Evolutionary conservation across 768 basidiomycete genomes (phyloP).

Genomic region (Mrakia gelida): DNA sequence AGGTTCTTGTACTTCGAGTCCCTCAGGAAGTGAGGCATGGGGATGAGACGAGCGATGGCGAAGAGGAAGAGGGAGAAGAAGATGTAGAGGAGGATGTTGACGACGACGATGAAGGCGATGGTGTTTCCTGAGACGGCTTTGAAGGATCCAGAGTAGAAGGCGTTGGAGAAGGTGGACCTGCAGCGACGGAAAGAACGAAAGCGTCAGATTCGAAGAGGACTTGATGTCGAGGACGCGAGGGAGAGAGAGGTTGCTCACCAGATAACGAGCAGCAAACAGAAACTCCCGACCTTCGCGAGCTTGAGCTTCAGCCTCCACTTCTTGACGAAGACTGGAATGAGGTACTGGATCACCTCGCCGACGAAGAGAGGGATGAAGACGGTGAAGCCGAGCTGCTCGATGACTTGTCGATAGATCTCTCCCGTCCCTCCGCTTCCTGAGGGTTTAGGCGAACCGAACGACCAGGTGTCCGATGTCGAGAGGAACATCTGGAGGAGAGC

Average conservation of each 20-base stretch:
- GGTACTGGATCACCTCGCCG: constrained; percentile 40
- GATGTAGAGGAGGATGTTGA: constrained; percentile 31
- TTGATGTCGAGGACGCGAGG: not conserved
- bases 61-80: constrained; percentile 28
- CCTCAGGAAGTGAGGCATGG: constrained; percentile 22
- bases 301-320: constrained; percentile 33
- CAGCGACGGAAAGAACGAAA: constrained; percentile 9
- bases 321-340: constrained; percentile 37
- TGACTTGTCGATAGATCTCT: constrained; percentile 37
- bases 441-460: constrained; percentile 35
- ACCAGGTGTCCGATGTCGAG: constrained; percentile 24
- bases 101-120: constrained; percentile 22
- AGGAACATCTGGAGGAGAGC: constrained; percentile 37
- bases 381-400: constrained; percentile 39
- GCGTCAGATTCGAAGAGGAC: not conserved
- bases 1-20: not conserved
- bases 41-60: constrained; percentile 24
- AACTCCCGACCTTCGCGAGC: constrained; percentile 37
- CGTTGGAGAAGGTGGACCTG: constrained; percentile 37
- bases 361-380: constrained; percentile 42
- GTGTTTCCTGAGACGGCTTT: constrained; percentile 34
- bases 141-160: constrained; percentile 38
- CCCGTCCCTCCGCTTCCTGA: constrained; percentile 33
- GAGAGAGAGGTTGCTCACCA: constrained; percentile 33
- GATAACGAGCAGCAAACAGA: constrained; percentile 39